Evolutionary conservation across 1,284 basidiomycete species (phyloP), one percentile per base, ranked within the genome.

Genomic region (Cryptococcus deneoformans): DNA sequence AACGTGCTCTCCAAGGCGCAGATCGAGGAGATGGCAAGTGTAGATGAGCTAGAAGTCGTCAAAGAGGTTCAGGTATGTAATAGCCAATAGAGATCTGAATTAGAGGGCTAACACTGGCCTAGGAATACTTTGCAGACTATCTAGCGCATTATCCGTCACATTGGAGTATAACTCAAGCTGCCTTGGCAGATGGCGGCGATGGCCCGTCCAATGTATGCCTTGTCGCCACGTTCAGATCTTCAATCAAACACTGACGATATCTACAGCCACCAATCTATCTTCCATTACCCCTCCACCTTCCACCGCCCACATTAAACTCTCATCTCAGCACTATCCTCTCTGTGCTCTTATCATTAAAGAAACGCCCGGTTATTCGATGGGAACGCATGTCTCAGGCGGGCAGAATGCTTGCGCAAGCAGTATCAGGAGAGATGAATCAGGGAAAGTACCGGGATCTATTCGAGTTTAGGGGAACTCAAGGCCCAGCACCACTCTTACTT

Each of bases 71-170:
- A 97, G 83, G 92, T 93, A 68, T 62, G 83, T 71, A 10, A 8
- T 5, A 29, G 6, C 45, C 9, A 5, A 20, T 45, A 14, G 20
- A 39, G 47, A 3, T 29, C 5, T 29, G 5, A 35, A 6, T 24
- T 2, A 3, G 24, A n/a, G 5, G 35, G 12, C 5, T 29, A 24
- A 39, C 7, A 11, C n/a, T 50, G 14, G 52, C 5, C 5, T 75
- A 90, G 92, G 94, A 97, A 84, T 90, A 90, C 79, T 97, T 96
- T 78, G 91, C 91, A 63, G 94, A 97, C 77, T 97, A 93, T 67
- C 84, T 90, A 1, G 90, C 93, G 0, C 82, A 96, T 57, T 83
- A 93, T 5, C 87, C 92, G 0, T 89, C 84, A 39, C 82, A 97
- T 39, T 98, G 96, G 80, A 92, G 93, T 2, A 79, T 99, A 45